Evolutionary conservation across 1,284 basidiomycete genomes (phyloP), one percentile per base, ranked within the genome.

Genomic region (Chalciporus sp.): DNA sequence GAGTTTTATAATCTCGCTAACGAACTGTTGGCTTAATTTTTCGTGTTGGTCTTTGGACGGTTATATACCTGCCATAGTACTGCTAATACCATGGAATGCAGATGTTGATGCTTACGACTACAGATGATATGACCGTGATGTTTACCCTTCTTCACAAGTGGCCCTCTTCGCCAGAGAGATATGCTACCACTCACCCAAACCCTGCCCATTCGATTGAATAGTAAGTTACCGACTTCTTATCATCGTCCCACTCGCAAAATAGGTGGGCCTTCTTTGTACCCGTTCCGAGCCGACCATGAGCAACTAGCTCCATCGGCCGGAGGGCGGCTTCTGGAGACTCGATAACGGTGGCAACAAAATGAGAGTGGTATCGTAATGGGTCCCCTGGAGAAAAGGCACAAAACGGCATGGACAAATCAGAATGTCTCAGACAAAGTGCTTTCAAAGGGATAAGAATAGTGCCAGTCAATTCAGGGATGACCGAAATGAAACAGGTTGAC

Each of bases 181-280:
- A 20, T 16, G 23, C 26, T 23, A 12, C 27, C 12, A 20, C 47
- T 76, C 65, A 95, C 61, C 93, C 94, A 67, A 95, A 96, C 28
- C 92, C 91, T 37, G 92, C 91, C 94, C 94, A 96, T 71, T 95
- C 93, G 57, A 96, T 81, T 54, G 89, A 91, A 56, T 90, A 83
- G 75, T 89, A 94, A 7, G 86, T 83, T 2, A 88, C 89, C 60
- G 79, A 71, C 41, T 82, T 77, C 63, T 77, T 82, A 42, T 80
- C 79, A 47, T 91, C 85, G 65, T 95, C 85, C 88, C 90, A 96
- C 40, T 86, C 85, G 64, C 94, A 97, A 7, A 99, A 70, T 28
- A 99, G 72, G 69, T 98, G 95, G 0, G 94, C 87, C 74, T 99
- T 99, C 71, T 98, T 99, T 4, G 97, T 98, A 1, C 93, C 96